Evolutionary conservation across 202 grass and related monocot species (phyloP).

Genomic region (Brachypodium distachyon): DNA sequence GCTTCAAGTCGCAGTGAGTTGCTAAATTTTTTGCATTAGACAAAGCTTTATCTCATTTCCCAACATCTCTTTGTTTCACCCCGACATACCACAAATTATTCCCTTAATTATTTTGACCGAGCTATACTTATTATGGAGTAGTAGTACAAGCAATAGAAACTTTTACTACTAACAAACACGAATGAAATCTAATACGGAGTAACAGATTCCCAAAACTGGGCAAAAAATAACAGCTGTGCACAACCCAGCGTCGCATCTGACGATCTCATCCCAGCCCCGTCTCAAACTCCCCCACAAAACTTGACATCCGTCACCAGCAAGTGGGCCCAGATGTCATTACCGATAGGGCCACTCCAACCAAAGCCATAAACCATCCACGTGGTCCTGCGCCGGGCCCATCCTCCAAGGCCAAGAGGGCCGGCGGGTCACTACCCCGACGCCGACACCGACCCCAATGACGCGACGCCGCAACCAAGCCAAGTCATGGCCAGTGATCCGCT

Average conservation of each 20-base stretch:
- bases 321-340: slow-evolving; percentile 15
- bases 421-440: slow-evolving; percentile 11
- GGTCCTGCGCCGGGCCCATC: neutral
- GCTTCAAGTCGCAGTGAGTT: neutral
- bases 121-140: neutral
- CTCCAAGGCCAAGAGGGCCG: neutral
- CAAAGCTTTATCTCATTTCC: neutral
- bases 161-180: slow-evolving; percentile 8
- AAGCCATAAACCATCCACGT: slow-evolving; percentile 1
- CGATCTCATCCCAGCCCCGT: neutral
- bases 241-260: neutral
- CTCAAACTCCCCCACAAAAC: neutral
- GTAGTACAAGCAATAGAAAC: neutral
- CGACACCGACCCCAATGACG: neutral
- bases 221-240: slow-evolving; percentile 38
- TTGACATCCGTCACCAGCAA: slow-evolving; percentile 10
- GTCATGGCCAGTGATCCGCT: slow-evolving; percentile 6
- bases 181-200: slow-evolving; percentile 25
- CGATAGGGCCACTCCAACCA: slow-evolving; percentile 4
- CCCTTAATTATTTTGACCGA: neutral
- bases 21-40: neutral
- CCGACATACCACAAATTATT: neutral
- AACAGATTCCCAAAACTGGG: neutral
- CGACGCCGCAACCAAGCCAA: slow-evolving; percentile 10
- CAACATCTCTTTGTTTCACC: neutral